These are phyloP conservation scores for Alternaria sp. DNA, from an alignment of 2,329 filamentous ascomycete species.

Conservation along the genomic window DNA sequence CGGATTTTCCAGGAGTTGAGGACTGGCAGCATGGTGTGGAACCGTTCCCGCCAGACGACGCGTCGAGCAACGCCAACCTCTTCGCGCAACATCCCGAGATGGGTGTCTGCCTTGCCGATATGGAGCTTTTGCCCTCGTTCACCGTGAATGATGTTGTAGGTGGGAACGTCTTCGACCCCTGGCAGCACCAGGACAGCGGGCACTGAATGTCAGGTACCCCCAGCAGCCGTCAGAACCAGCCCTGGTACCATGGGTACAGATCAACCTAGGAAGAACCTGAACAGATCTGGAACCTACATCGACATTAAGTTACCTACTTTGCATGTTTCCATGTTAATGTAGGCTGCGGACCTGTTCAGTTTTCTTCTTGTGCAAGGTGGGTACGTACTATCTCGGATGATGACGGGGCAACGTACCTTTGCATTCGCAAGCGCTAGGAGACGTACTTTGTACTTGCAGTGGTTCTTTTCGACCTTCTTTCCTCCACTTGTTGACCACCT, in stretches of 20 bases:
- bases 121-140: not conserved
- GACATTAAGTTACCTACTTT: not conserved
- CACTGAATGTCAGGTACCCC: not conserved
- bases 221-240: not conserved
- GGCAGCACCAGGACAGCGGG: conserved; percentile 1
- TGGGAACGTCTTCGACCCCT: not conserved
- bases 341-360: not conserved
- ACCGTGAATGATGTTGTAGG: not conserved
- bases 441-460: not conserved
- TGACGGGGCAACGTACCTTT: not conserved
- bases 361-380: no score
- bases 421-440: not conserved
- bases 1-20: not conserved
- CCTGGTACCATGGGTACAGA: not conserved
- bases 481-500: not conserved
- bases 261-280: not conserved
- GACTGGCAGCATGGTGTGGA: conserved; percentile 1
- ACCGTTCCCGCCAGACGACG: not conserved
- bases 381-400: not conserved
- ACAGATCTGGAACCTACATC: not conserved
- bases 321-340: not conserved
- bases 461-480: not conserved
- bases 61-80: not conserved
- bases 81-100: conserved; percentile 5
- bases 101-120: conserved; percentile 8